These are phyloP conservation scores for Trifolium dubium DNA, from an alignment of 306 rosid genomes.

Conservation along the genomic window DNA sequence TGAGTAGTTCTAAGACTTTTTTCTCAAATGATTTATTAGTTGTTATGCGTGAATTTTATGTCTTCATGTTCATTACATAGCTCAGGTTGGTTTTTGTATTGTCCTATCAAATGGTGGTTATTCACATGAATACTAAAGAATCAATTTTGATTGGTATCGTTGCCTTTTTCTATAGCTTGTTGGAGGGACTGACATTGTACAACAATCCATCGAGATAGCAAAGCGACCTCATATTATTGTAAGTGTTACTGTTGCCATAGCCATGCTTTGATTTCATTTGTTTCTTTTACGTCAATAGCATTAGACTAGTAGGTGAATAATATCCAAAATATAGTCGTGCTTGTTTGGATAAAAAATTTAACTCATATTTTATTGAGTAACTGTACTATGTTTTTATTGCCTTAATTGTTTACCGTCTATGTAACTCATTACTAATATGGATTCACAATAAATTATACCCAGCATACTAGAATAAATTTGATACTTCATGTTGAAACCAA, in stretches of 20 bases:
- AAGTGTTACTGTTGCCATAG: conserved; percentile 45
- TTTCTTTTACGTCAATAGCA: conserved; percentile 2
- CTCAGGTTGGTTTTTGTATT: conserved; percentile 16
- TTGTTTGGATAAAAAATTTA: too few species aligned
- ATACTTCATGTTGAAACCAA: too few species aligned
- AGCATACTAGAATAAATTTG: too few species aligned
- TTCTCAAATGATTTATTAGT: background rate
- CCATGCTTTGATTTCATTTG: conserved; percentile 31
- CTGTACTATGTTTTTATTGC: background rate
- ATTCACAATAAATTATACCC: too few species aligned
- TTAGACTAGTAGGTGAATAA: conserved; percentile 22
- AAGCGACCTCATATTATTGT: conserved; percentile 92
- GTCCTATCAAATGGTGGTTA: conserved; percentile 15
- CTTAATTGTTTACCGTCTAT: background rate
- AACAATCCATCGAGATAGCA: conserved; percentile 65
- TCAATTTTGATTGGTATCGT: conserved; percentile 25
- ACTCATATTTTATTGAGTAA: background rate
- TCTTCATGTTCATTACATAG: conserved; percentile 20
- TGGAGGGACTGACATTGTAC: conserved; percentile 80
- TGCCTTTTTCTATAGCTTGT: conserved; percentile 66
- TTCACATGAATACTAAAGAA: background rate
- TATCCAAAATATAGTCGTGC: background rate
- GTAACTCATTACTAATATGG: too few species aligned
- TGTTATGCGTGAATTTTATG: conserved; percentile 9
- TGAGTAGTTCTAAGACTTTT: conserved; percentile 61